Evolutionary conservation across 2,329 filamentous ascomycete species (phyloP), one percentile per base, ranked within the genome.

Genomic region (Blastomyces silverae): DNA sequence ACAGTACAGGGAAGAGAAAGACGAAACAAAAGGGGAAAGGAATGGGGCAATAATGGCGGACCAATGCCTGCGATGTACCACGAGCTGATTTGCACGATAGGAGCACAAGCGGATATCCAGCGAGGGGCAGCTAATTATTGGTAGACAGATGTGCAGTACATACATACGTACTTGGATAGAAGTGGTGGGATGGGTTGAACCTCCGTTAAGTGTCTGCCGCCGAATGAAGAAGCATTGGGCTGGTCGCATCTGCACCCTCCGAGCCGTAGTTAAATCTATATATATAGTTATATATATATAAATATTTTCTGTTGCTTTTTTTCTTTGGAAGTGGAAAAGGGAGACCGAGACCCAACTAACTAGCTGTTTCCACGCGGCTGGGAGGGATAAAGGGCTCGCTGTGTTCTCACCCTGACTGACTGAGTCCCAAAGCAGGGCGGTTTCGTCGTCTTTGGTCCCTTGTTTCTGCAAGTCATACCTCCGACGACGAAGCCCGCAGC

Each of bases 1-100:
- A 31, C 11, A 62, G 42, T 20, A 28, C 31, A 55, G 20, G 37
- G 34, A 68, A 58, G 60, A 66, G 68, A 58, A 58, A 69, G 65
- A 55, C 61, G 62, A 66, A 69, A 68, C 65, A 53, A 62, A 62
- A 44, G 37, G 34, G 37, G 37, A 62, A 62, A 44, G 22, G 52
- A 42, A 58, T 44, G 56, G 56, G 39, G 56, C 56, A 58, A 58
- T 58, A 58, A 58, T 58, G 34, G 56, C 56, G 56, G 56, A 58
- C 56, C 56, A 58, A 58, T 58, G 56, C 56, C 56, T 44, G 56
- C 56, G 34, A 42, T 17, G 56, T 58, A 42, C 56, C 56, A 58
- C 53, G 56, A 58, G 34, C 62, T 63, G 53, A 63, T 63, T 62
- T 63, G 62, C 62, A 63, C 52, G 37, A 58, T 63, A 58, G 62